phyloP scores from a whole-genome alignment of 2,329 filamentous ascomycete genomes.

The Penicillium sp. region DNA sequence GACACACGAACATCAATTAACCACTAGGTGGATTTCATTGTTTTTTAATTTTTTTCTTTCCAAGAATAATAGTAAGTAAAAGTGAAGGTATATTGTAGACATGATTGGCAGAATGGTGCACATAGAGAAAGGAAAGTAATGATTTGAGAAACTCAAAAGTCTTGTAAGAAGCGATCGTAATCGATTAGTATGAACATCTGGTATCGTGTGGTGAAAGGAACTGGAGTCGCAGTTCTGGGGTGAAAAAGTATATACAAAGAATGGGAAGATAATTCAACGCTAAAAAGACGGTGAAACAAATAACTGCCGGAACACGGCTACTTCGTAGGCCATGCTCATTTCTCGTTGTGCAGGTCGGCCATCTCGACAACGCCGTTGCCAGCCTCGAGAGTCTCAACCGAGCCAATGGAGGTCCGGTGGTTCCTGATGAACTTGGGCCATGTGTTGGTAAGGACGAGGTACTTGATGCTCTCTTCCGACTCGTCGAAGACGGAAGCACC shows the following conservation, averaged over 20 bases:
- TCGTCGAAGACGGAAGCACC: conserved; percentile 56
- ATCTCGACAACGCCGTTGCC: not conserved
- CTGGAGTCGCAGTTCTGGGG: not conserved
- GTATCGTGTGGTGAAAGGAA: not conserved
- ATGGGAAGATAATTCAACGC: not conserved
- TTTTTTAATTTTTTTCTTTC: not conserved
- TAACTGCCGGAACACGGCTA: not conserved
- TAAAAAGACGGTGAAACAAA: not conserved
- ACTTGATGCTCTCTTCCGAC: conserved; percentile 61
- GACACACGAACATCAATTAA: not conserved
- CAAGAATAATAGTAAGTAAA: not conserved
- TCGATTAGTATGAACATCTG: not conserved
- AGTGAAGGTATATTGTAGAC: not conserved
- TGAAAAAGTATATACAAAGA: not conserved
- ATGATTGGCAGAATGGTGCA: not conserved
- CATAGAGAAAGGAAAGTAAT: not conserved
- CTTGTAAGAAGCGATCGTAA: not conserved
- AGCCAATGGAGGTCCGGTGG: conserved; percentile 4
- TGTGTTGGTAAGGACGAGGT: conserved; percentile 66
- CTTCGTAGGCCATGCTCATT: not conserved
- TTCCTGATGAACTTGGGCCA: conserved; percentile 51
- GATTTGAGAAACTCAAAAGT: not conserved
- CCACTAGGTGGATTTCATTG: not conserved
- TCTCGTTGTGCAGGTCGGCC: not conserved
- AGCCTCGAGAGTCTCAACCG: not conserved